Percentiles rank a stretch among this genome's conserved stretches.
phyloP scores from a whole-genome alignment of 2,329 filamentous ascomycete species.

The Talaromyces sp. region DNA sequence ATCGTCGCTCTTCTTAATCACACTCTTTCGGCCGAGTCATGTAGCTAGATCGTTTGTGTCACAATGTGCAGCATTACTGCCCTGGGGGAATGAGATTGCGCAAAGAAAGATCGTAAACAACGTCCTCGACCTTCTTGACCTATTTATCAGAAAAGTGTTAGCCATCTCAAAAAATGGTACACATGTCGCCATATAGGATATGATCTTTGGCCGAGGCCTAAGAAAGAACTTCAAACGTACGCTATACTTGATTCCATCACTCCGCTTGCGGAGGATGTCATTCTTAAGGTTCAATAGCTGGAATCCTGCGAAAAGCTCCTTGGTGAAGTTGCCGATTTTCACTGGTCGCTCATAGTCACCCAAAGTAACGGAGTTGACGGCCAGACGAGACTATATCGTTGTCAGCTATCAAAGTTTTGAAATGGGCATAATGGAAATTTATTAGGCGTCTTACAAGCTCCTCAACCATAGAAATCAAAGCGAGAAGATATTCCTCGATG shows the following conservation, averaged over 20 bases:
- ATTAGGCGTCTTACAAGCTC: conserved; percentile 65
- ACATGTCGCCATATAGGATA: neutral
- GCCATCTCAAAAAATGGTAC: neutral
- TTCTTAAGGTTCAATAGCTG: conserved; percentile 98
- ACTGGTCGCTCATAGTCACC: conserved; percentile 85
- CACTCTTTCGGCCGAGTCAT: too few species aligned
- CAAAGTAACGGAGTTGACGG: conserved; percentile 90
- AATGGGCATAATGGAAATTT: neutral
- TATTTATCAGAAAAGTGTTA: conserved; percentile 25
- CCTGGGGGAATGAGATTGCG: conserved; percentile 73
- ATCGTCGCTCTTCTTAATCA: neutral
- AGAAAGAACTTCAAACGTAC: conserved; percentile 36
- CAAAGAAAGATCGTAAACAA: conserved; percentile 92
- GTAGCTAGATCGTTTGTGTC: too few species aligned
- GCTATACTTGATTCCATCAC: conserved; percentile 93
- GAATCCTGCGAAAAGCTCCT: conserved; percentile 93
- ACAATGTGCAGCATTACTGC: conserved; percentile 22
- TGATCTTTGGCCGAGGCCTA: neutral
- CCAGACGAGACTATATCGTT: conserved; percentile 67
- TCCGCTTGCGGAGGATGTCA: conserved; percentile 81
- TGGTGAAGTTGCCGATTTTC: conserved; percentile 87
- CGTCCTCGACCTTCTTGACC: conserved; percentile 97
- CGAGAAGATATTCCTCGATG: conserved; percentile 94
- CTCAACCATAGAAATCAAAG: conserved; percentile 82
- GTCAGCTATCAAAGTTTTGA: neutral